These are phyloP conservation scores for Leptodontidium sp. DNA, from an alignment of 2,329 filamentous ascomycete species.

Conservation along the genomic window DNA sequence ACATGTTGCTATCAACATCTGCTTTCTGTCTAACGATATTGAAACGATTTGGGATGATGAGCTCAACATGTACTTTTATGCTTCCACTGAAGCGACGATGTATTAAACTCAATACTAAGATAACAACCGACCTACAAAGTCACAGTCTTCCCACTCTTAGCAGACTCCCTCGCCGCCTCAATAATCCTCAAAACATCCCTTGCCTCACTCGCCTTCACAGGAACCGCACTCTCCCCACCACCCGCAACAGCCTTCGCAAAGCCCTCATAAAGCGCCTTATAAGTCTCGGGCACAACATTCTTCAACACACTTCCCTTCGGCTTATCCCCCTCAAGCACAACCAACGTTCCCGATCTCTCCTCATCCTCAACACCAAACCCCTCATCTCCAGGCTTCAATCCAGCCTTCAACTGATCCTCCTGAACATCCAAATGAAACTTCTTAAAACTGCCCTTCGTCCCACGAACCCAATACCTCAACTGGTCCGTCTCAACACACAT, in stretches of 20 bases:
- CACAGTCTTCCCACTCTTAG: slow-evolving; percentile 53
- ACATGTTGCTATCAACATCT: too few species aligned
- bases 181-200: slow-evolving; percentile 63
- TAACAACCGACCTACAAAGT: slow-evolving; percentile 29
- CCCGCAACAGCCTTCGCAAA: slow-evolving; percentile 59
- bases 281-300: slow-evolving; percentile 72
- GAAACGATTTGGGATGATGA: too few species aligned
- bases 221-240: slow-evolving; percentile 58
- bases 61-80: too few species aligned
- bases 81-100: too few species aligned
- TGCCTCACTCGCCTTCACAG: slow-evolving; percentile 61
- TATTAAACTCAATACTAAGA: background rate
- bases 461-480: slow-evolving; percentile 79
- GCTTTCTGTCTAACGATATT: too few species aligned
- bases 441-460: slow-evolving; percentile 76
- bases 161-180: slow-evolving; percentile 63
- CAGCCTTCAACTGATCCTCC: slow-evolving; percentile 75
- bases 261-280: slow-evolving; percentile 69
- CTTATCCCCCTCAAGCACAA: slow-evolving; percentile 59
- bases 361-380: slow-evolving; percentile 71
- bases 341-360: slow-evolving; percentile 65
- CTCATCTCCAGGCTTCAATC: slow-evolving; percentile 66
- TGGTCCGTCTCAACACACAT: slow-evolving; percentile 74
- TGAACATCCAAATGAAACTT: slow-evolving; percentile 77
- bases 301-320: slow-evolving; percentile 59